Base-by-base conservation (phyloP, 75 land plant species). In the Cryptomeria japonica region DNA sequence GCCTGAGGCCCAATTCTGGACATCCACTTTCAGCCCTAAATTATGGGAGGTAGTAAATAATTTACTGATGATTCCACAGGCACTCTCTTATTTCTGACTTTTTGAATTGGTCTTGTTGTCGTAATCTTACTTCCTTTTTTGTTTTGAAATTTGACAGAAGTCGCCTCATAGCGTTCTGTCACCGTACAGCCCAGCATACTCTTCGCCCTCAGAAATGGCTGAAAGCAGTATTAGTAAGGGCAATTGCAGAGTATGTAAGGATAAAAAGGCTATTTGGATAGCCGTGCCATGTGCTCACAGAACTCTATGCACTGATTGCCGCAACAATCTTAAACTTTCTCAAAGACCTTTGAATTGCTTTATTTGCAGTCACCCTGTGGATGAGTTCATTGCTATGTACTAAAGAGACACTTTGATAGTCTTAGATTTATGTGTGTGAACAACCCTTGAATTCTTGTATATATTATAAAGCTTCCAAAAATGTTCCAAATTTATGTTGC, bases 221-320 rank as follows among this genome's bases (percentile, higher is more conserved):
- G 86, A 55, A 34, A 84, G 86, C 64, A 53, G 22, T 22, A 64
- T 64, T 22, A 25, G 8, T 8, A 55, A 55, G 64, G 34, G 34
- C 64, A 55, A 84, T 18, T 84, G 86, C 51, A 36, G 64, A 37
- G 56, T 14, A 14, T 84, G 86, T 15, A 32, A 36, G 64, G 41
- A 84, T 28, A 22, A 68, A 41, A 84, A 84, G 11, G 86, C 86
- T 55, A 53, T 84, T 32, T 84, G 86, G 86, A 9, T 84, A 25
- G 86, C 86, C 19, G 86, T 84, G 18, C 86, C 86, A 11, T 84
- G 86, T 36, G 86, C 86, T 36, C 86, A 84, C 32, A 84, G 64
- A 84, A 18, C 28, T 34, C 56, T 84, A 32, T 84, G 86, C 61
- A 84, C 86, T 9, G 39, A 49, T 5, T 84, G 86, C 41, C 64